A percentile compares a stretch with the other conserved stretches of the same genome.
Conservation (phyloP, 176 grass and related monocot species). For the Metroxylon sagu region DNA sequence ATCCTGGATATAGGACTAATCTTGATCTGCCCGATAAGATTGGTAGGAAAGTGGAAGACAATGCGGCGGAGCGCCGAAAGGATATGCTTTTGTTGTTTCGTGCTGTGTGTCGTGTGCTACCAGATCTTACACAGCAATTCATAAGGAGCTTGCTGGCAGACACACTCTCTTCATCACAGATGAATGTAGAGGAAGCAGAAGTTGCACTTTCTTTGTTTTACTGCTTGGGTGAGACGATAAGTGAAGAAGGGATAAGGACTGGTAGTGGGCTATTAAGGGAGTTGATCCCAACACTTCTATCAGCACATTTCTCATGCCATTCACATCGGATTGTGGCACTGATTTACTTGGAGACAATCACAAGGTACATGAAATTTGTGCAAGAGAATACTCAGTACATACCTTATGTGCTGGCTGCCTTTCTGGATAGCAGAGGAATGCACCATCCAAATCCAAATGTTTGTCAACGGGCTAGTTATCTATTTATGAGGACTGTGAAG, state of each 20-base stretch:
- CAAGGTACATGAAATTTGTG: slow-evolving; percentile 76
- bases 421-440: slow-evolving; percentile 83
- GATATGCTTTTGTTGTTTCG: slow-evolving; percentile 71
- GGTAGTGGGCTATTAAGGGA: slow-evolving; percentile 55
- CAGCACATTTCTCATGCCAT: slow-evolving; percentile 63
- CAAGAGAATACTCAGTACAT: slow-evolving; percentile 79
- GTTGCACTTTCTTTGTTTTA: slow-evolving; percentile 65
- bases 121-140: slow-evolving; percentile 58
- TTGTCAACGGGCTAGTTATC: slow-evolving; percentile 67
- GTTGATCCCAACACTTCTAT: slow-evolving; percentile 71
- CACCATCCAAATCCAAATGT: slow-evolving; percentile 75
- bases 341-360: slow-evolving; percentile 84
- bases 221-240: slow-evolving; percentile 59
- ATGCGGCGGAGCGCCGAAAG: slow-evolving; percentile 64
- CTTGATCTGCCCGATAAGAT: slow-evolving; percentile 84
- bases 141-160: slow-evolving; percentile 57
- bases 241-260: slow-evolving; percentile 61
- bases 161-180: slow-evolving; percentile 47
- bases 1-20: slow-evolving; percentile 56
- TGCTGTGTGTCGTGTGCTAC: slow-evolving; percentile 71
- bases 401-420: slow-evolving; percentile 52
- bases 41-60: slow-evolving; percentile 86
- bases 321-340: slow-evolving; percentile 72
- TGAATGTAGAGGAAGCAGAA: slow-evolving; percentile 77
- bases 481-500: slow-evolving; percentile 94